Evolutionary conservation across 176 grass and related monocot genomes (phyloP).

Genomic region (Triticum dicoccoides): DNA sequence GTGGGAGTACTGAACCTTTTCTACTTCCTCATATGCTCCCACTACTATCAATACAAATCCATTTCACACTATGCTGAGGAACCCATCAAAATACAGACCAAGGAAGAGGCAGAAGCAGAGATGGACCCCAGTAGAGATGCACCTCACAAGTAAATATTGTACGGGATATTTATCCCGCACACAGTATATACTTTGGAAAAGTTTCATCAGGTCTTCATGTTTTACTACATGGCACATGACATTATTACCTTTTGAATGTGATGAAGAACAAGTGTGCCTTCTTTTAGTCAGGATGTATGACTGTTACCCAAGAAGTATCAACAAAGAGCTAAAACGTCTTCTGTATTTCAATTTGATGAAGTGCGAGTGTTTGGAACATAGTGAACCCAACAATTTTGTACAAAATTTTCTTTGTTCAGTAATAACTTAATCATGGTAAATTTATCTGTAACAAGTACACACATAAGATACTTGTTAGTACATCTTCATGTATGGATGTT

Average conservation of each 20-base stretch:
- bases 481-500: no score
- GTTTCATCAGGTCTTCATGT: not conserved
- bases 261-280: not conserved
- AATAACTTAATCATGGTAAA: not conserved
- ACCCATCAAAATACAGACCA: not conserved
- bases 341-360: conserved; percentile 20
- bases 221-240: not conserved
- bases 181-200: not conserved
- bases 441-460: not conserved
- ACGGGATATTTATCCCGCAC: not conserved
- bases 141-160: conserved; percentile 10
- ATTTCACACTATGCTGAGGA: conserved; percentile 33
- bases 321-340: not conserved
- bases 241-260: conserved; percentile 1
- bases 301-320: conserved; percentile 11
- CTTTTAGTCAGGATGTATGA: not conserved
- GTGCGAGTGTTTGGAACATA: not conserved
- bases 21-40: conserved; percentile 64
- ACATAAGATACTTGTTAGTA: not conserved
- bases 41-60: conserved; percentile 67
- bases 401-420: not conserved
- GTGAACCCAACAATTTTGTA: not conserved
- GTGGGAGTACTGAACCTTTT: conserved; percentile 54
- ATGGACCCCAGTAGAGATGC: not conserved
- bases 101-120: conserved; percentile 22